phyloP scores from a whole-genome alignment of 176 grass and related monocot species.

The Triticum turgidum region DNA sequence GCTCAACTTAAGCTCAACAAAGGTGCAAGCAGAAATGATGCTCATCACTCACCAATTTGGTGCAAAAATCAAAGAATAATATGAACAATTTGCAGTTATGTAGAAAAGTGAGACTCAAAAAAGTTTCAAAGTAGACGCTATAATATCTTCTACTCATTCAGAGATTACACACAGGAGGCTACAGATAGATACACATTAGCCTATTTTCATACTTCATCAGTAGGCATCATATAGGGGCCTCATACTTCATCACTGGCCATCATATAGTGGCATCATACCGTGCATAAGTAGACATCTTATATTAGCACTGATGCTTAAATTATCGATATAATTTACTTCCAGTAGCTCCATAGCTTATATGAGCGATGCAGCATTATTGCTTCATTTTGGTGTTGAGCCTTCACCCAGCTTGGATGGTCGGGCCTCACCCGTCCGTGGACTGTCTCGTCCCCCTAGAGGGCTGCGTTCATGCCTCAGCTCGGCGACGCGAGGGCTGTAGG shows the following conservation, averaged over 20 bases:
- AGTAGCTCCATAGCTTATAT: conserved; percentile 16
- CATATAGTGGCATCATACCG: conserved; percentile 25
- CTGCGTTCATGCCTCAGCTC: conserved; percentile 74
- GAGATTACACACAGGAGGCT: conserved; percentile 46
- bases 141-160: conserved; percentile 37
- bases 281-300: conserved; percentile 29
- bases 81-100: conserved; percentile 16
- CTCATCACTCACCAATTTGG: not conserved
- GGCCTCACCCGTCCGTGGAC: conserved; percentile 31
- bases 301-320: not conserved
- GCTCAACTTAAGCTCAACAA: conserved; percentile 1
- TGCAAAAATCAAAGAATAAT: conserved; percentile 34
- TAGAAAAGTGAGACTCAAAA: not conserved
- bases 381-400: conserved; percentile 43
- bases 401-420: conserved; percentile 38
- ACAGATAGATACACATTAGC: conserved; percentile 18
- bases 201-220: conserved; percentile 26
- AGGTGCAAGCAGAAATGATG: not conserved
- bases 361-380: not conserved
- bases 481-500: conserved; percentile 61
- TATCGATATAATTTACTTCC: conserved; percentile 34
- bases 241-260: conserved; percentile 26
- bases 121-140: conserved; percentile 23
- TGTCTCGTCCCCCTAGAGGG: conserved; percentile 62
- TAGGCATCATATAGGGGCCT: not conserved